Base-by-base conservation (phyloP, 176 grass and related monocot genomes). In the Pontederia crassipes region DNA sequence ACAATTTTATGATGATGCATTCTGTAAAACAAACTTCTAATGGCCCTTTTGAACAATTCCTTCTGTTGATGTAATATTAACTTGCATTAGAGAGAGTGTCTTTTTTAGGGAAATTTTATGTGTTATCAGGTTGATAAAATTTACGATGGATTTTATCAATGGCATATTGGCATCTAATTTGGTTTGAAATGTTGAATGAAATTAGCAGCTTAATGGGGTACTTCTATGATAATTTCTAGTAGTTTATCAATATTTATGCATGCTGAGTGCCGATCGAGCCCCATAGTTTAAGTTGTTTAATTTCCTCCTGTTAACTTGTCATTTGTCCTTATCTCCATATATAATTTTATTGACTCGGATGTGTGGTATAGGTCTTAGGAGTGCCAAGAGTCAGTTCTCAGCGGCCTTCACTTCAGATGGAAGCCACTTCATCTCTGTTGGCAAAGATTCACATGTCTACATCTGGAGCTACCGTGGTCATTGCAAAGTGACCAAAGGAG, bases 371-470 rank as follows among this genome's bases (percentile, higher is more conserved):
- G 93, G 84, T 11, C 35, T 80, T 59, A 67, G 93, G 59, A 91
- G 78, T 29, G 78, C 81, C 0, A 97, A 88, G 70, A 56, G 58
- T 58, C 71, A 88, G 8, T 91, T 78, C 11, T 72, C 87, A 4
- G 75, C 87, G 9, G 80, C 77, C n/a, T 73, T 92, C 52, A 91
- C 84, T 27, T 91, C 79, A 0, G 93, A 91, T 6, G 84, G 81
- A 0, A 81, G 73, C 56, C 84, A 91, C 40, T 75, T 97, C 40
- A 73, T 97, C 75, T 97, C 87, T 9, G 57, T 81, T 0, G 81
- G 76, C 12, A 74, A 76, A 46, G 75, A 97, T 73, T 97, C 81
- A n/a, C 62, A 84, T 24, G 93, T 97, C 29, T 90, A 85, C 60
- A 92, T 97, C 9, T 92, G 87, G 87, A 81, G 81, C 66, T 83